Conservation (phyloP, 2,329 filamentous ascomycete genomes). For the Hysterium pulicare region DNA sequence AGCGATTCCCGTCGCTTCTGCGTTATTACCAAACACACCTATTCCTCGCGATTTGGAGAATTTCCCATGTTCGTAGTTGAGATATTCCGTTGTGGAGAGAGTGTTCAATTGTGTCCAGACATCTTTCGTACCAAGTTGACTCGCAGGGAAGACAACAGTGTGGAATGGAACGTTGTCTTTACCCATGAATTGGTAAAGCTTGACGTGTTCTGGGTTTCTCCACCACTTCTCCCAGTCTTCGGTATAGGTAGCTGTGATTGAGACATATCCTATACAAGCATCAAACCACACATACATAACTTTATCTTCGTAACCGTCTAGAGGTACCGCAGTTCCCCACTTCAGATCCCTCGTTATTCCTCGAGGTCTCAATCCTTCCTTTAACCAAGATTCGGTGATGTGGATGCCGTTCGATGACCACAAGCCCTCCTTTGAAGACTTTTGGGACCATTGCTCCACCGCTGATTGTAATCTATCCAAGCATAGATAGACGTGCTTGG, state of each 20-base stretch:
- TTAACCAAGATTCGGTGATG: conserved; percentile 78
- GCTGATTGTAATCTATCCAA: conserved; percentile 78
- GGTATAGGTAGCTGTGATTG: conserved; percentile 88
- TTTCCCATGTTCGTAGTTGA: conserved; percentile 61
- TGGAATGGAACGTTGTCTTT: conserved; percentile 89
- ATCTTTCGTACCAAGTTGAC: conserved; percentile 77
- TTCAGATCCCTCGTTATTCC: conserved; percentile 90
- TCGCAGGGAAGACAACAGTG: conserved; percentile 86
- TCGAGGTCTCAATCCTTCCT: conserved; percentile 78
- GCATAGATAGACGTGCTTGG: conserved; percentile 87
- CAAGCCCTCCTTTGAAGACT: conserved; percentile 67
- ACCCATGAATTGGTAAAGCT: conserved; percentile 85
- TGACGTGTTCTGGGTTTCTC: conserved; percentile 82
- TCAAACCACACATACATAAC: conserved; percentile 95
- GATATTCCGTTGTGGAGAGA: conserved; percentile 78
- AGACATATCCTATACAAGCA: conserved; percentile 91
- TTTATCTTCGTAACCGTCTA: conserved; percentile 65
- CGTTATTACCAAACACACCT: conserved; percentile 88
- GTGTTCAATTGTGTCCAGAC: conserved; percentile 89
- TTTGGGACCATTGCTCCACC: conserved; percentile 73
- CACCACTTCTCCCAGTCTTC: conserved; percentile 92
- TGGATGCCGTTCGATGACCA: conserved; percentile 74
- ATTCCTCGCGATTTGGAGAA: conserved; percentile 89
- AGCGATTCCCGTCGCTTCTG: conserved; percentile 78
- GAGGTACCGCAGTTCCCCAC: conserved; percentile 70